phyloP scores from a whole-genome alignment of 306 rosid species.

The Pyrus pyrifolia region DNA sequence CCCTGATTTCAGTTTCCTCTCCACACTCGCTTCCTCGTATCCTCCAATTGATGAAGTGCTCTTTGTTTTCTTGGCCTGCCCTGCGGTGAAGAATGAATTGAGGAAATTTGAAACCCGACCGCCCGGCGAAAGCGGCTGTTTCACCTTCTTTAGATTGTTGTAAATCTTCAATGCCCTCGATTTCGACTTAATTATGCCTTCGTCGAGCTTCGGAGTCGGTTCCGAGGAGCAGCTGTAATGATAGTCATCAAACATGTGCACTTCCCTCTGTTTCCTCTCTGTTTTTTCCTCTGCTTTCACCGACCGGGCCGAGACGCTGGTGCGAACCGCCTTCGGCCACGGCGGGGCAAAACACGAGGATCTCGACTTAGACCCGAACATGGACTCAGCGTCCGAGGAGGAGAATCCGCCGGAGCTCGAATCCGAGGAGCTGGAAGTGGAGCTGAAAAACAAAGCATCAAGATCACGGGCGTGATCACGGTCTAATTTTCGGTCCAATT shows the following conservation, averaged over 20 bases:
- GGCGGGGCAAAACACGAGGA: conserved; percentile 45
- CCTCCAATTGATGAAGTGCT: conserved; percentile 10
- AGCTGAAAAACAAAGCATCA: conserved; percentile 58
- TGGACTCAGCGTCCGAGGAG: conserved; percentile 72
- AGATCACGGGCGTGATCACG: conserved; percentile 20
- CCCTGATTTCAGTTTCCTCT: conserved; percentile 30
- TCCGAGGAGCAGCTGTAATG: conserved; percentile 6
- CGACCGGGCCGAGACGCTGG: conserved; percentile 22
- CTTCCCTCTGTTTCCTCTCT: conserved; percentile 26
- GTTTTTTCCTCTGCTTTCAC: conserved; percentile 27
- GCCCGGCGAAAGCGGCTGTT: conserved; percentile 86
- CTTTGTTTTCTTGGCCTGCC: conserved; percentile 27
- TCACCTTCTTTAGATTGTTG: conserved; percentile 74
- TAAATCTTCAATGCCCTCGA: conserved; percentile 74
- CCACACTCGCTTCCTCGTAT: conserved; percentile 7
- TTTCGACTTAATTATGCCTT: conserved; percentile 49
- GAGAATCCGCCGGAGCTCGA: conserved; percentile 80
- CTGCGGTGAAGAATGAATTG: conserved; percentile 51
- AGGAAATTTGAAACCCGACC: conserved; percentile 62
- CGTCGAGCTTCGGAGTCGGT: conserved; percentile 14
- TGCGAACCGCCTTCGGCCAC: conserved; percentile 48
- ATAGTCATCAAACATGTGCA: conserved; percentile 22
- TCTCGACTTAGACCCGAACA: conserved; percentile 29
- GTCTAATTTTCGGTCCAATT: conserved; percentile 24
- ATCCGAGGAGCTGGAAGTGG: conserved; percentile 72